Evolutionary conservation across 208 protist genomes (phyloP).

Genomic region (Balamuthia mandrillaris): DNA sequence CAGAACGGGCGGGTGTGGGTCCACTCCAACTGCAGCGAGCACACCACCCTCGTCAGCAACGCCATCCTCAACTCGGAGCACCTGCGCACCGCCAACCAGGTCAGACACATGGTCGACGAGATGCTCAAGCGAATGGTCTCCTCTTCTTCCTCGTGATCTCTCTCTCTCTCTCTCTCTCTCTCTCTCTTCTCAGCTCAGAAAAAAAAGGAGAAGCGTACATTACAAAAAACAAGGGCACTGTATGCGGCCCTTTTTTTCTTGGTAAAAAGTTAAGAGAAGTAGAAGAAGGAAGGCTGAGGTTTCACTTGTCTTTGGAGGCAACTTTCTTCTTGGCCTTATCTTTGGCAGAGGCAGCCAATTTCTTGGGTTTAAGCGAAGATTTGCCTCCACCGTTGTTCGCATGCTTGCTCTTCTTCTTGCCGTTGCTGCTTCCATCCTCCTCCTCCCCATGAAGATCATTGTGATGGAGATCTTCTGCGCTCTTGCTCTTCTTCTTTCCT

Average conservation of each 20-base stretch:
- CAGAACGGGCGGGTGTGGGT: conserved; percentile 77
- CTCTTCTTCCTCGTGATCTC: too few species aligned
- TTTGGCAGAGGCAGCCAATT: too few species aligned
- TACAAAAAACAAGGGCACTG: too few species aligned
- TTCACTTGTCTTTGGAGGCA: too few species aligned
- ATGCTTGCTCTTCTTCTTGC: neutral
- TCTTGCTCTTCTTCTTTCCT: neutral
- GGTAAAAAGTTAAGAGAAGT: too few species aligned
- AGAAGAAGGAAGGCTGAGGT: too few species aligned
- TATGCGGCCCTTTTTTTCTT: too few species aligned
- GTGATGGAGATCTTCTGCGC: neutral
- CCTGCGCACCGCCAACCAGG: conserved; percentile 33
- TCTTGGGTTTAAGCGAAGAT: too few species aligned
- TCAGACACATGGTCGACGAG: conserved; percentile 36
- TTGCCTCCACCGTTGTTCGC: neutral
- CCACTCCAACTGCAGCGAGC: conserved; percentile 25
- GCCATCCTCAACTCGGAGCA: conserved; percentile 64
- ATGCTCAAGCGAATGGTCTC: conserved; percentile 20
- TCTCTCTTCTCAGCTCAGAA: too few species aligned
- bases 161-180: too few species aligned
- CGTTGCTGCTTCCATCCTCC: neutral
- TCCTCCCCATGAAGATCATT: neutral
- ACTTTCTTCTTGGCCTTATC: too few species aligned
- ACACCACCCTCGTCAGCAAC: conserved; percentile 66
- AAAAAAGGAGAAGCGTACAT: too few species aligned